Base-by-base conservation (phyloP, 352 stramenopile genomes). In the Pythium apleroticum region DNA sequence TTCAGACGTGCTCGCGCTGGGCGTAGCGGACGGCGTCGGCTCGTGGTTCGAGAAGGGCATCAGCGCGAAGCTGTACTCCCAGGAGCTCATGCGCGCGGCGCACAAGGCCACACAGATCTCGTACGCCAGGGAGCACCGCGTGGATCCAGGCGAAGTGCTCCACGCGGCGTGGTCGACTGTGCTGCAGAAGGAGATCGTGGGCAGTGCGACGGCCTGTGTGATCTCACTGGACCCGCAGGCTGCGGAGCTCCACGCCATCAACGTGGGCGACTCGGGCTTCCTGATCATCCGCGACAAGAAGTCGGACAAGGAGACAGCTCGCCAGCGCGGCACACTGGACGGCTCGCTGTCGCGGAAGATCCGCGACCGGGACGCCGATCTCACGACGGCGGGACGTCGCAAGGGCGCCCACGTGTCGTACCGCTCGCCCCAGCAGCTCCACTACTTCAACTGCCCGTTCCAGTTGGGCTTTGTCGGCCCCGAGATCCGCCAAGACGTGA, bases 401-500 rank as follows among this genome's bases (percentile, higher is more conserved):
- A 93, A 91, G 57, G 84, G 84, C 35, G 84, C 84, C 2, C 84
- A 93, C 49, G 79, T 93, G 24, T 86, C 89, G 27, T 99, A 98
- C 76, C 90, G 98, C 14, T 98, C 90, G 14, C 93, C 97, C 52
- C 96, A 99, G 72, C 97, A 99, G 68, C 79, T 99, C 11, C 88
- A 96, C 58, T 98, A 95, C 48, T 99, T 99, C 78, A 99, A 99
- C 71, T 97, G 98, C 53, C 97, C 97, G 7, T 99, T 97, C 78
- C 97, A 99, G 66, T 52, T 90, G 25, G 81, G 81, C 7, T 90
- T 85, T 66, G 78, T 78, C 14, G 74, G 76, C 31, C 61, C 75
- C 0, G 73, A 85, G 14, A 66, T 90, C 30, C 75, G 69, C 30
- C 71, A 65, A 25, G 74, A 88, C 28, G 75, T 90, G 12, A 68